Evolutionary conservation across 495 filamentous ascomycete species (phyloP).

Genomic region (Glonium stellatum): DNA sequence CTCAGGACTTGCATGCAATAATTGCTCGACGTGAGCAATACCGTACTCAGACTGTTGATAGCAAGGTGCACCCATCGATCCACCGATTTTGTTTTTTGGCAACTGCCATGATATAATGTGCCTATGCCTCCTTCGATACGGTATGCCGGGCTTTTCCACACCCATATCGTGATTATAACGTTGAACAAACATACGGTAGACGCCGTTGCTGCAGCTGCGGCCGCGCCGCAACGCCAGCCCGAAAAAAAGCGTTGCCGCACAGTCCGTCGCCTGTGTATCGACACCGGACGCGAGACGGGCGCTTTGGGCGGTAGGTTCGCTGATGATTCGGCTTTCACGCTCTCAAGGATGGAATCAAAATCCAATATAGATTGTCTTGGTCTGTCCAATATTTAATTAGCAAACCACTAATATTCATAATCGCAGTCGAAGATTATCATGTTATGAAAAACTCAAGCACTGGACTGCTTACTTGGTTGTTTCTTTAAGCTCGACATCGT

Average conservation of each 20-base stretch:
- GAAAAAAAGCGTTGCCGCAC: background rate
- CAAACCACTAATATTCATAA: no score
- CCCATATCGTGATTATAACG: background rate
- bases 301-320: background rate
- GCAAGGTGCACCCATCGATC: background rate
- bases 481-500: background rate
- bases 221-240: background rate
- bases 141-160: background rate
- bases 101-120: background rate
- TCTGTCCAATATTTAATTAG: background rate
- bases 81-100: background rate
- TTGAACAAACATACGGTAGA: background rate
- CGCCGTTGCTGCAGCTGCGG: background rate
- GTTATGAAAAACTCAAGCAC: background rate
- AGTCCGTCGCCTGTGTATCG: background rate
- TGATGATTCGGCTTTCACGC: background rate
- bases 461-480: background rate
- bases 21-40: background rate
- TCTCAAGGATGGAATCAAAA: background rate
- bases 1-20: slow-evolving; percentile 2
- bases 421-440: no score
- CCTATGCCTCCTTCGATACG: background rate
- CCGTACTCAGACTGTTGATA: background rate
- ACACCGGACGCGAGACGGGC: background rate
- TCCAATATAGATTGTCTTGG: background rate